phyloP scores from a whole-genome alignment of 768 basidiomycete genomes.

The Podaxis sp. region DNA sequence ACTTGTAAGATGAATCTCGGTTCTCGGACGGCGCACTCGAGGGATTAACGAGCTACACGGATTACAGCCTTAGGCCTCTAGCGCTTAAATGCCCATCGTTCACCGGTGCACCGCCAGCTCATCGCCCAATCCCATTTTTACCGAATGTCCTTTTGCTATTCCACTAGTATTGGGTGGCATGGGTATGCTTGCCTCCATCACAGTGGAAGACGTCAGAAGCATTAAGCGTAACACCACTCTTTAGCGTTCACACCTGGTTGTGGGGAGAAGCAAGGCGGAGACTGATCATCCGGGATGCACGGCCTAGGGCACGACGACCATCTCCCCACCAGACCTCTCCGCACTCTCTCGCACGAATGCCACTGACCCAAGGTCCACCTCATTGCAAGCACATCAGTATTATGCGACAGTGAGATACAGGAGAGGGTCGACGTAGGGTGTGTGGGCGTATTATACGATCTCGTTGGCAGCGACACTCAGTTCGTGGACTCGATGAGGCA shows the following conservation, averaged over 20 bases:
- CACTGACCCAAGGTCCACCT: slow-evolving; percentile 74
- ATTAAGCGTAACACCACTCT: slow-evolving; percentile 33
- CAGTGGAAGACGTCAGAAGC: slow-evolving; percentile 70
- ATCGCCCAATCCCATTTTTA: no score
- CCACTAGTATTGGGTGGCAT: background rate
- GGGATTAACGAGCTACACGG: no score
- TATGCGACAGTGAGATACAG: slow-evolving; percentile 70
- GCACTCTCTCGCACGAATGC: slow-evolving; percentile 71
- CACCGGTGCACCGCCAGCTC: no score
- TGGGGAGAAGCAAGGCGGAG: background rate
- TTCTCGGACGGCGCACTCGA: no score
- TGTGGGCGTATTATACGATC: slow-evolving; percentile 68
- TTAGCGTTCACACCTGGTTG: background rate
- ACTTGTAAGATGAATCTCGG: no score
- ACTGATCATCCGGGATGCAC: slow-evolving; percentile 13
- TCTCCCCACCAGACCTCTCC: slow-evolving; percentile 53
- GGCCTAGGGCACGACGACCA: slow-evolving; percentile 85
- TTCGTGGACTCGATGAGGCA: slow-evolving; percentile 88
- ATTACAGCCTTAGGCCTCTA: no score
- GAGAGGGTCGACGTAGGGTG: slow-evolving; percentile 72
- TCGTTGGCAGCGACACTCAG: slow-evolving; percentile 86
- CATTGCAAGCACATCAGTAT: slow-evolving; percentile 56
- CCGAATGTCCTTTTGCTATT: no score
- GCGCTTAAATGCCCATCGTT: no score
- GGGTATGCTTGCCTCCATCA: slow-evolving; percentile 24